Evolutionary conservation across 1,284 basidiomycete genomes (phyloP), one percentile per base, ranked within the genome.

Genomic region (Ceratobasidium sp.): DNA sequence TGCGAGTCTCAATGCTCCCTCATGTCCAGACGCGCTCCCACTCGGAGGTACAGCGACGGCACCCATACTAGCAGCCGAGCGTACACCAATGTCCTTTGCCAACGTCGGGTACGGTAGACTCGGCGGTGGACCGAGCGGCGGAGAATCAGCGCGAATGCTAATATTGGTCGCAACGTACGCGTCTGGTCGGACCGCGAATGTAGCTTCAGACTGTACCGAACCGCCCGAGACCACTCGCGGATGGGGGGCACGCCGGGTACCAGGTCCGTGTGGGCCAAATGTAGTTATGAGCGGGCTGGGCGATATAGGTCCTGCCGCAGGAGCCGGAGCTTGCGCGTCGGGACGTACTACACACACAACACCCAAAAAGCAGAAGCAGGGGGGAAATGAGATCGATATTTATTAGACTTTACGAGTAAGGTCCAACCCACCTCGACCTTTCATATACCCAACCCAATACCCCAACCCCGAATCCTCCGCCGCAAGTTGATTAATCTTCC

Each of bases 131-230:
- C 86, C 83, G 72, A 84, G 85, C 4, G 89, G 86, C 0, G 83
- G 77, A 9, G 86, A 78, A 19, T 88, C 85, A 57, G 81, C 79
- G 72, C 84, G 80, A 78, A 87, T 84, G 54, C 85, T 81, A 27
- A 94, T 86, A 80, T 94, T 92, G 0, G 93, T 93, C 1, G 93
- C 93, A n/a, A 86, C 85, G 74, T 89, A 90, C 8, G 93, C 91
- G 79, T 94, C 93, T 15, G 89, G 84, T 33, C 93, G 89, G 51
- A 88, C 86, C 9, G 93, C 93, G 82, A 95, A 95, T 0, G 93
- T 93, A 54, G 86, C 87, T 77, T 93, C 91, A 0, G 93, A 93
- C 6, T 88, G 87, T 75, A 89, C 87, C 6, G 93, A 94, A 0
- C 87, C 88, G 53, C 88, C 85, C 14, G 93, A 93, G 1, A 88